phyloP scores from a whole-genome alignment of 495 filamentous ascomycete species.

The Rusavskia elegans region DNA sequence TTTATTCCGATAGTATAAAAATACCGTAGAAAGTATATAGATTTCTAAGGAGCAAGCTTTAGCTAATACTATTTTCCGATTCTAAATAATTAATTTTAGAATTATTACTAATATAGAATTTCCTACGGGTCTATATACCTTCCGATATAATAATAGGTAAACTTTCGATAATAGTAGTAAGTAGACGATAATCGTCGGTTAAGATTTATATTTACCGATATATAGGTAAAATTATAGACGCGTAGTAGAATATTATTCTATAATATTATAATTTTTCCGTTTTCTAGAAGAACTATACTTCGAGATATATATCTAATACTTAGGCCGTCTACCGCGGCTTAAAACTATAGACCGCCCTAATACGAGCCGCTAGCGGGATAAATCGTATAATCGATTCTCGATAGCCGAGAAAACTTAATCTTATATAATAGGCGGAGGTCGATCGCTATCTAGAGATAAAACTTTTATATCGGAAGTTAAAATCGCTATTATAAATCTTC shows the following conservation, averaged over 20 bases:
- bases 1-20: neutral
- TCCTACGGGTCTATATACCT: slow-evolving; percentile 1
- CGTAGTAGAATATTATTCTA: neutral
- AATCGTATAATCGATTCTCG: slow-evolving; percentile 1
- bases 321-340: neutral
- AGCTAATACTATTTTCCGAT: neutral
- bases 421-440: neutral
- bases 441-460: neutral
- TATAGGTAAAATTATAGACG: slow-evolving; percentile 1
- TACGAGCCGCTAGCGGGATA: slow-evolving; percentile 2
- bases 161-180: slow-evolving; percentile 6
- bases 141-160: neutral
- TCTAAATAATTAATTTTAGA: neutral
- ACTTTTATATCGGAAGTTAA: neutral
- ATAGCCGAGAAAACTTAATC: slow-evolving; percentile 1
- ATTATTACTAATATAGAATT: slow-evolving; percentile 2
- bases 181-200: neutral
- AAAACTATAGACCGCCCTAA: slow-evolving; percentile 1
- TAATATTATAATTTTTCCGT: slow-evolving; percentile 3
- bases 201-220: neutral
- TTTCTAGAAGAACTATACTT: slow-evolving; percentile 2
- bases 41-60: neutral
- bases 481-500: neutral
- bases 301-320: slow-evolving; percentile 4
- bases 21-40: neutral